phyloP scores from a whole-genome alignment of 2,329 filamentous ascomycete species.

The Stemphylium vesicarium region DNA sequence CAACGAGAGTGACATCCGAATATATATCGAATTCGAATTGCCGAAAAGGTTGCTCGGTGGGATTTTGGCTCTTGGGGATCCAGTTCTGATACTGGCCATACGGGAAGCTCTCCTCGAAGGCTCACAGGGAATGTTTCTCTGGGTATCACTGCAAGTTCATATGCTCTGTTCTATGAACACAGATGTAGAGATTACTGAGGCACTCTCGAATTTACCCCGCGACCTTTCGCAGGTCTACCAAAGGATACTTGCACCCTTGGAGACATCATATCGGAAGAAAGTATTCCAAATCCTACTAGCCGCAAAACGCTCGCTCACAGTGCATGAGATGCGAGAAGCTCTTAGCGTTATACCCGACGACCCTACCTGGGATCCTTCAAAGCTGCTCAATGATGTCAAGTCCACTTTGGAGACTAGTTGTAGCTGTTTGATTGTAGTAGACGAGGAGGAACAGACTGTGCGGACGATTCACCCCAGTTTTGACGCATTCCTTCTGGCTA shows the following conservation, averaged over 20 bases:
- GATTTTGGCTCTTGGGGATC: slow-evolving; percentile 30
- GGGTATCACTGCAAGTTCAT: slow-evolving; percentile 31
- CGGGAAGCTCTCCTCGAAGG: slow-evolving; percentile 29
- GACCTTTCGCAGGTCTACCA: slow-evolving; percentile 22
- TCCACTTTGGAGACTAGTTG: slow-evolving; percentile 27
- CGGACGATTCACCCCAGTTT: slow-evolving; percentile 29
- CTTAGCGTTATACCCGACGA: slow-evolving; percentile 48
- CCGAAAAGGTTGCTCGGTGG: slow-evolving; percentile 21
- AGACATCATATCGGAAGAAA: slow-evolving; percentile 28
- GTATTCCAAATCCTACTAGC: slow-evolving; percentile 41
- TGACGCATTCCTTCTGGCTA: slow-evolving; percentile 23
- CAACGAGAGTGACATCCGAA: slow-evolving; percentile 27
- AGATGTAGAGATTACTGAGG: slow-evolving; percentile 46
- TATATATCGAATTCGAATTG: slow-evolving; percentile 37
- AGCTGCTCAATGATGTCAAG: slow-evolving; percentile 22
- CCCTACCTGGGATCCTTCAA: slow-evolving; percentile 18
- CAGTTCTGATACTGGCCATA: slow-evolving; percentile 33
- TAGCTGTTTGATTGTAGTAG: slow-evolving; percentile 29
- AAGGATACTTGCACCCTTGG: slow-evolving; percentile 5
- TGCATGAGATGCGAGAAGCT: slow-evolving; percentile 49
- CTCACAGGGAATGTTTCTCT: slow-evolving; percentile 37
- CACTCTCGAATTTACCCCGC: slow-evolving; percentile 24
- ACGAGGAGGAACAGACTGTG: slow-evolving; percentile 35
- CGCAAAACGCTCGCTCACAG: slow-evolving; percentile 40
- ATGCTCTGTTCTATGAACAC: slow-evolving; percentile 44